Evolutionary conservation across 768 basidiomycete genomes (phyloP).

Genomic region (Xerocomellus amylosporus): DNA sequence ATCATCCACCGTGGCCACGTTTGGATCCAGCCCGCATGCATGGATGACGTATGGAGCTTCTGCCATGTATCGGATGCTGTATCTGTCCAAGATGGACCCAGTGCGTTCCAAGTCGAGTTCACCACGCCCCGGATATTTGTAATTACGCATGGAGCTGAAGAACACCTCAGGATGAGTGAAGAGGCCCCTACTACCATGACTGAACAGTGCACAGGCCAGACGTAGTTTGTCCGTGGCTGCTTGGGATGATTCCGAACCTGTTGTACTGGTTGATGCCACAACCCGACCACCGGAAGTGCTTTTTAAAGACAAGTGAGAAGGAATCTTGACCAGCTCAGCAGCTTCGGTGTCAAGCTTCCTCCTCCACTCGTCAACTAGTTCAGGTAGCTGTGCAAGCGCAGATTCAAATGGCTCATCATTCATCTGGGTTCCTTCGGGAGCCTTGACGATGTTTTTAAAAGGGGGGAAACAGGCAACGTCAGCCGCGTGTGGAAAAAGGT

Average conservation of each 20-base stretch:
- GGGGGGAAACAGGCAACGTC: conserved; percentile 1
- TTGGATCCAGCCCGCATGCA: conserved; percentile 5
- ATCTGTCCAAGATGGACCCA: background rate
- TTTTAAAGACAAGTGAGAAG: background rate
- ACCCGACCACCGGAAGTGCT: too few relatives aligned
- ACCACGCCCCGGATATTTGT: background rate
- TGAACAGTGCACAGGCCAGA: conserved; percentile 10
- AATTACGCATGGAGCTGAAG: background rate
- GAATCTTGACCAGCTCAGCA: background rate
- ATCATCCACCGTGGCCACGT: conserved; percentile 6
- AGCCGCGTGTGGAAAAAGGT: conserved; percentile 3
- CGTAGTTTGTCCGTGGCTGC: background rate
- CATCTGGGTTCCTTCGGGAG: background rate
- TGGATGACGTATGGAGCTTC: conserved; percentile 1
- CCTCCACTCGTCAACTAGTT: background rate
- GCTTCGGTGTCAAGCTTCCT: background rate
- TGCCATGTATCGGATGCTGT: background rate
- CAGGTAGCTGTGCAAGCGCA: background rate
- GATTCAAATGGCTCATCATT: background rate
- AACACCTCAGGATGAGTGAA: background rate
- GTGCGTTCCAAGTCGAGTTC: background rate
- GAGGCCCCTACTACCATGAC: too few relatives aligned
- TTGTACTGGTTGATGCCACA: too few relatives aligned
- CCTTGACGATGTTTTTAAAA: conserved; percentile 3
- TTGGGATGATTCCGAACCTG: background rate